Evolutionary conservation across 2,329 filamentous ascomycete species (phyloP).

Genomic region (Botryosphaeria dothidea): DNA sequence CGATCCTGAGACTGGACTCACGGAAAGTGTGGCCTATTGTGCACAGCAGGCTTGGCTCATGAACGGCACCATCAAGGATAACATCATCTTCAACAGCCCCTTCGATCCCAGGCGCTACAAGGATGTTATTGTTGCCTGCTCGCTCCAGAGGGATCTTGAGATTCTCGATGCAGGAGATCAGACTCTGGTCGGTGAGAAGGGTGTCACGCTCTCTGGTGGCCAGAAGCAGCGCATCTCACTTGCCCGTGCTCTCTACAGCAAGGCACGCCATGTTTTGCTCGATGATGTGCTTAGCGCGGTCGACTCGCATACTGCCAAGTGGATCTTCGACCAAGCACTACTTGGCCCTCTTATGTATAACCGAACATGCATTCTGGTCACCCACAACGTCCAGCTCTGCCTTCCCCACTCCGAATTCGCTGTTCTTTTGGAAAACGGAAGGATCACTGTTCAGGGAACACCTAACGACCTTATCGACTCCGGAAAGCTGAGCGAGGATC

Average conservation of each 20-base stretch:
- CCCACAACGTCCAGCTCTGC: slow-evolving; percentile 90
- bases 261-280: slow-evolving; percentile 83
- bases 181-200: slow-evolving; percentile 94
- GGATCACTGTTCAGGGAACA: slow-evolving; percentile 73
- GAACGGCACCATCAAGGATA: slow-evolving; percentile 92
- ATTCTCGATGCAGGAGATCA: slow-evolving; percentile 92
- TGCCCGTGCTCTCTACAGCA: slow-evolving; percentile 95
- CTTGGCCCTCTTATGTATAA: slow-evolving; percentile 83
- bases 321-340: slow-evolving; percentile 95
- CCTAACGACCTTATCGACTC: slow-evolving; percentile 77
- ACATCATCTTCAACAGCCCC: slow-evolving; percentile 85
- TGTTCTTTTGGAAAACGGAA: slow-evolving; percentile 85
- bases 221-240: slow-evolving; percentile 98
- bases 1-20: slow-evolving; percentile 81
- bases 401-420: slow-evolving; percentile 78
- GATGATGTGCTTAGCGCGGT: slow-evolving; percentile 97
- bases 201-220: slow-evolving; percentile 92
- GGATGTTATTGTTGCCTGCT: slow-evolving; percentile 87
- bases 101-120: slow-evolving; percentile 82
- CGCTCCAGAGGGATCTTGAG: slow-evolving; percentile 84
- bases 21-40: slow-evolving; percentile 92
- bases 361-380: slow-evolving; percentile 92
- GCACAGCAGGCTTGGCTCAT: slow-evolving; percentile 97
- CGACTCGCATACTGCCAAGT: slow-evolving; percentile 95
- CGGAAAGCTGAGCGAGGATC: slow-evolving; percentile 86